Percentiles rank a stretch among this genome's conserved stretches.
phyloP scores from a whole-genome alignment of 176 grass and related monocot genomes.

The Carex kokanica region DNA sequence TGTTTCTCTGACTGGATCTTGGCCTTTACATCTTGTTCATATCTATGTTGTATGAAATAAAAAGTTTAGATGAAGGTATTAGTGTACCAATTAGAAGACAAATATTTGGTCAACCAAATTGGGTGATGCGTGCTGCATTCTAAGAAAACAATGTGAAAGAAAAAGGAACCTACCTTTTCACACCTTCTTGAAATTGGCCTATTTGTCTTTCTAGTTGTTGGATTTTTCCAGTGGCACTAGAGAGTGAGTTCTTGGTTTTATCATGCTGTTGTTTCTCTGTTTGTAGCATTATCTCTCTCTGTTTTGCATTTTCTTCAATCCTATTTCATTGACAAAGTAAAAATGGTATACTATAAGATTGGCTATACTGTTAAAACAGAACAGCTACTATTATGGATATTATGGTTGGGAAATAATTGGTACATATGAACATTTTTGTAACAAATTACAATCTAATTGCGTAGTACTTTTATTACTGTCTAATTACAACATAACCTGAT shows the following conservation, averaged over 20 bases:
- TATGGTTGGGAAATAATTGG: not conserved
- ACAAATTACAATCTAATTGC: not conserved
- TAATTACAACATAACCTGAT: not conserved
- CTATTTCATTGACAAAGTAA: constrained; percentile 12
- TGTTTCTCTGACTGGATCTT: constrained; percentile 51
- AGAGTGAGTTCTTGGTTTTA: constrained; percentile 51
- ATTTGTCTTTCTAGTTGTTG: constrained; percentile 45
- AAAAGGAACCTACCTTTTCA: constrained; percentile 45
- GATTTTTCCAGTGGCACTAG: constrained; percentile 49
- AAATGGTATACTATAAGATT: not conserved
- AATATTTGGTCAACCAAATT: not conserved
- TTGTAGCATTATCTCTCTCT: constrained; percentile 48
- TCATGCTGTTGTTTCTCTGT: constrained; percentile 58
- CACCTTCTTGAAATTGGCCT: constrained; percentile 40
- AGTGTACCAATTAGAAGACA: constrained; percentile 30
- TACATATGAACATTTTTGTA: not conserved
- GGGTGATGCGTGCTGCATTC: not conserved
- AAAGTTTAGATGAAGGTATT: constrained; percentile 17
- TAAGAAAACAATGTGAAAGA: constrained; percentile 30
- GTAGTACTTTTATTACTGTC: not conserved
- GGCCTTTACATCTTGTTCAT: constrained; percentile 44
- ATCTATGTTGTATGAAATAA: constrained; percentile 47
- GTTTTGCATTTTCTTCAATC: constrained; percentile 33
- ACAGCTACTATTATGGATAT: not conserved
- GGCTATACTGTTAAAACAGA: not conserved